These are phyloP conservation scores for Trichosporon faecale DNA, from an alignment of 1,284 basidiomycete species.

Conservation along the genomic window DNA sequence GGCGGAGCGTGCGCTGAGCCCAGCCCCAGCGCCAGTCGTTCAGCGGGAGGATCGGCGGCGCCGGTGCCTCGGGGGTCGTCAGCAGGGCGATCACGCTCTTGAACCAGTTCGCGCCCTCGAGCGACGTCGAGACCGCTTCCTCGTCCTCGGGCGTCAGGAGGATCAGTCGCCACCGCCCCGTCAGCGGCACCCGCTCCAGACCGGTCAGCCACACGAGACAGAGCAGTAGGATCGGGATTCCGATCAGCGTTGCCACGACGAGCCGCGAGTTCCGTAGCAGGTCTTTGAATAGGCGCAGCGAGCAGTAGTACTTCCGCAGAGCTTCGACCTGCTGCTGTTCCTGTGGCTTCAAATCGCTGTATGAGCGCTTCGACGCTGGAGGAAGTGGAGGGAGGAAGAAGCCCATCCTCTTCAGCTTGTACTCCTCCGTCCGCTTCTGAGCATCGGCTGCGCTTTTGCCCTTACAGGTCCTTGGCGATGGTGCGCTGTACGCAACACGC, in stretches of 20 bases:
- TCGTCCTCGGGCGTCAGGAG: slow-evolving; percentile 86
- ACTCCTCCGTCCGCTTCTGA: background rate
- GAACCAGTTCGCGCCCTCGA: slow-evolving; percentile 80
- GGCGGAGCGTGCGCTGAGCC: slow-evolving; percentile 71
- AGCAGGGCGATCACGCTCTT: slow-evolving; percentile 73
- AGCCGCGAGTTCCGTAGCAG: slow-evolving; percentile 56
- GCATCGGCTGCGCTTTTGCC: slow-evolving; percentile 11
- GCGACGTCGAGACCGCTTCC: slow-evolving; percentile 70
- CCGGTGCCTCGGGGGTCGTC: slow-evolving; percentile 59
- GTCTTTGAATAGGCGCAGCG: slow-evolving; percentile 53
- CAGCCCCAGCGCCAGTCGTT: slow-evolving; percentile 80
- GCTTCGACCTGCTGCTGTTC: slow-evolving; percentile 58
- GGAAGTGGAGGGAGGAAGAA: slow-evolving; percentile 41
- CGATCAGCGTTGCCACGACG: slow-evolving; percentile 62
- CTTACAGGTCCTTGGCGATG: slow-evolving; percentile 17
- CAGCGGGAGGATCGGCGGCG: slow-evolving; percentile 61
- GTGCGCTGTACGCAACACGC: slow-evolving; percentile 32
- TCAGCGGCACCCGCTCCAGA: slow-evolving; percentile 75
- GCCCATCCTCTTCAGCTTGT: slow-evolving; percentile 12
- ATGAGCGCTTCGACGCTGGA: slow-evolving; percentile 33
- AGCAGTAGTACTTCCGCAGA: slow-evolving; percentile 40
- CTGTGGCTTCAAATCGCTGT: slow-evolving; percentile 36
- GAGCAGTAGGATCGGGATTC: slow-evolving; percentile 68
- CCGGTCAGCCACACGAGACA: slow-evolving; percentile 71
- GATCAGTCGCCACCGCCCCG: slow-evolving; percentile 80